phyloP scores from a whole-genome alignment of 345 rosid genomes.

The Citropsis articulata region DNA sequence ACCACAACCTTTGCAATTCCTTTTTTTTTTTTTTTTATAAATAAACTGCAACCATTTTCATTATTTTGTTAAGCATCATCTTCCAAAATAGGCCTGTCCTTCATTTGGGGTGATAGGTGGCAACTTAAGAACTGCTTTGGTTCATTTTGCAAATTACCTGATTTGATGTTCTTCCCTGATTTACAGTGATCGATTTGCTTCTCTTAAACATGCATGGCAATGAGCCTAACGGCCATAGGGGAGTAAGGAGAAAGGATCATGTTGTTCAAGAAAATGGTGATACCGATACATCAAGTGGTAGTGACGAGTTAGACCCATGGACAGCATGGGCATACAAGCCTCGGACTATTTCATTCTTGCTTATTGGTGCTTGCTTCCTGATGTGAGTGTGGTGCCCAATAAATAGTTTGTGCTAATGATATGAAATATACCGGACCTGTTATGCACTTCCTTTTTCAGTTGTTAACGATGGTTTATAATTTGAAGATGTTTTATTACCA shows the following conservation, averaged over 20 bases:
- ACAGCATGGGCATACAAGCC: constrained; percentile 99
- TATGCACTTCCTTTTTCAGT: not conserved
- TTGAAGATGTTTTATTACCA: not conserved
- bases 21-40: no score
- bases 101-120: not conserved
- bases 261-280: constrained; percentile 54
- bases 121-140: not conserved
- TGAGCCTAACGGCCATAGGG: constrained; percentile 65
- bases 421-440: not conserved
- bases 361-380: constrained; percentile 88
- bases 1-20: not conserved
- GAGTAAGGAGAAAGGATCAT: constrained; percentile 50
- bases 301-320: constrained; percentile 91
- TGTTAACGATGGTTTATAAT: not conserved
- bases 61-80: not conserved
- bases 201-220: constrained; percentile 23
- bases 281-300: constrained; percentile 23
- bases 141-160: not conserved
- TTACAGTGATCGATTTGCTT: constrained; percentile 31
- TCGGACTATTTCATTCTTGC: constrained; percentile 81
- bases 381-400: constrained; percentile 54
- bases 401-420: not conserved
- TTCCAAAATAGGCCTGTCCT: not conserved
- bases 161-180: not conserved
- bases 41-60: not conserved